These are phyloP conservation scores for Hemisphaericaspora subhashii DNA, from an alignment of 1,139 yeast species.

Conservation along the genomic window DNA sequence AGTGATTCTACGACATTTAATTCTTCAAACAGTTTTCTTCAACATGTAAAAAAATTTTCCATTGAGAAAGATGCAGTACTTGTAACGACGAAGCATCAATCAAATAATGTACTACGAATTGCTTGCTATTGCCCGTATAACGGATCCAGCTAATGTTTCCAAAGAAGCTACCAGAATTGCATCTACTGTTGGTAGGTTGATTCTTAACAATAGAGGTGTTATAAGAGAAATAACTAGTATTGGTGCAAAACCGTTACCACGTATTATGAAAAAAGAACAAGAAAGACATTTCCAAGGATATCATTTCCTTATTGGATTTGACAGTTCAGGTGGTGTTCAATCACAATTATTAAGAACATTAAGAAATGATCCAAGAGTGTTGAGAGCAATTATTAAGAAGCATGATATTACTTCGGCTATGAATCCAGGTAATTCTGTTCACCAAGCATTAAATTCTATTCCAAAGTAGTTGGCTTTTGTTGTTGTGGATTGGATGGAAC, in stretches of 20 bases:
- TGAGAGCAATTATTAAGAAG: conserved; percentile 73
- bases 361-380: conserved; percentile 85
- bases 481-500: not conserved
- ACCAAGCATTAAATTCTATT: conserved; percentile 24
- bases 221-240: conserved; percentile 77
- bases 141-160: conserved; percentile 53
- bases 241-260: conserved; percentile 79
- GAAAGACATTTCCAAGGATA: conserved; percentile 90
- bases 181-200: conserved; percentile 79
- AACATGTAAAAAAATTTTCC: conserved; percentile 9
- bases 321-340: conserved; percentile 82
- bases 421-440: conserved; percentile 52
- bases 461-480: conserved; percentile 4
- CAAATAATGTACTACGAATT: conserved; percentile 79
- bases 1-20: no score
- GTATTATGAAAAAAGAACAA: conserved; percentile 79
- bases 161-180: conserved; percentile 71
- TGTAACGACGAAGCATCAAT: not conserved
- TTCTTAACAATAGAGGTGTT: conserved; percentile 88
- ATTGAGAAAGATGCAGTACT: not conserved
- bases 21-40: not conserved
- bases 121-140: conserved; percentile 82
- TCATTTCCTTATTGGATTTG: conserved; percentile 84
- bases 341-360: conserved; percentile 79
- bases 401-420: conserved; percentile 58